phyloP scores from a whole-genome alignment of 345 rosid species.

The Trapa bicornis region DNA sequence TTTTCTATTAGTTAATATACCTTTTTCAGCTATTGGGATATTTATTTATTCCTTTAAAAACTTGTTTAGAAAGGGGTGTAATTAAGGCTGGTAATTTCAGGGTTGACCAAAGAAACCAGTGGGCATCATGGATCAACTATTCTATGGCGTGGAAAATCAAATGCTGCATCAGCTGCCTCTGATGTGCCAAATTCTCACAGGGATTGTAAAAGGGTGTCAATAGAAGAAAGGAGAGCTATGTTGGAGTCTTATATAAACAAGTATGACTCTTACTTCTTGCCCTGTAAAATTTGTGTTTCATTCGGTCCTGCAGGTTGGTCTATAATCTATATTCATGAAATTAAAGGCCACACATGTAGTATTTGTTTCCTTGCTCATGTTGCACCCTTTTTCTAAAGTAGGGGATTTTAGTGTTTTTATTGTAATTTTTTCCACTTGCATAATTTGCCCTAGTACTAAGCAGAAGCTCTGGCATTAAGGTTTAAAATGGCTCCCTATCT shows the following conservation, averaged over 20 bases:
- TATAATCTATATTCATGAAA: background rate
- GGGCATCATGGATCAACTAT: conserved; percentile 11
- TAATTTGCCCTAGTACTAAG: background rate
- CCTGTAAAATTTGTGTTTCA: background rate
- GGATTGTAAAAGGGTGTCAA: conserved; percentile 19
- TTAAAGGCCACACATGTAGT: background rate
- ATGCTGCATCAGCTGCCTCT: conserved; percentile 29
- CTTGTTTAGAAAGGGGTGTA: background rate
- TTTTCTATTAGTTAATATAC: background rate
- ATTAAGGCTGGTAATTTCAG: background rate
- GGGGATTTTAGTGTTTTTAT: background rate
- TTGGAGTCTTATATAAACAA: conserved; percentile 27
- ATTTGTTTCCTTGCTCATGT: background rate
- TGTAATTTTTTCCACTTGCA: background rate
- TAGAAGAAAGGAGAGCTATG: conserved; percentile 31
- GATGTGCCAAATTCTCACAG: conserved; percentile 13
- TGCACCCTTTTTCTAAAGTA: background rate
- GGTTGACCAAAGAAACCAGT: conserved; percentile 3
- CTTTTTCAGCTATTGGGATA: background rate
- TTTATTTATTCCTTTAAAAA: background rate
- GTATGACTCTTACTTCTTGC: conserved; percentile 12
- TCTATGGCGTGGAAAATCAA: conserved; percentile 21
- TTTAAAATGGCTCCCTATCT: background rate
- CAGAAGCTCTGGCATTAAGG: background rate
- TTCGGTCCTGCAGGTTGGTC: background rate